Evolutionary conservation across 495 filamentous ascomycete species (phyloP).

Genomic region (Podospora conica): DNA sequence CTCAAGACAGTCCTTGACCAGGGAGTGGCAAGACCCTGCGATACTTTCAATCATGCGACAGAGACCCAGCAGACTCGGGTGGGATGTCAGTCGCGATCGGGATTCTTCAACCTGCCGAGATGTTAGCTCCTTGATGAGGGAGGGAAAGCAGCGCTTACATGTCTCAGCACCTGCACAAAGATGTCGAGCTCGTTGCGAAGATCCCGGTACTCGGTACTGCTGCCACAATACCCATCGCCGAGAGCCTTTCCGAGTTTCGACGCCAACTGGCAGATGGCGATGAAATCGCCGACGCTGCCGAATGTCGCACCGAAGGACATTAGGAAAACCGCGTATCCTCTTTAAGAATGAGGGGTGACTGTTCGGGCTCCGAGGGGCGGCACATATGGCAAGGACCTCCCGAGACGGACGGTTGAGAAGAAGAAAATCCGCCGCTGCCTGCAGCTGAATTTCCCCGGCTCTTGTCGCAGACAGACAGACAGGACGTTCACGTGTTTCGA

Average conservation of each 20-base stretch:
- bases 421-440: background rate
- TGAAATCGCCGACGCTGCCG: background rate
- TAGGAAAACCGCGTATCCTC: background rate
- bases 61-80: background rate
- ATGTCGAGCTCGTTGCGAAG: background rate
- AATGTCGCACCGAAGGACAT: background rate
- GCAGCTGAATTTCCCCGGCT: background rate
- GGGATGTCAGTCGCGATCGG: background rate
- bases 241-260: background rate
- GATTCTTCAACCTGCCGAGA: background rate
- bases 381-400: background rate
- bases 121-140: background rate
- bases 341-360: background rate
- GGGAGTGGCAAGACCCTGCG: background rate
- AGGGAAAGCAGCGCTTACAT: background rate
- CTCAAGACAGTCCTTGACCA: background rate
- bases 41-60: background rate
- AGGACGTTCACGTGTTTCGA: background rate
- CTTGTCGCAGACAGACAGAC: background rate
- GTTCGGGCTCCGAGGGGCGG: background rate
- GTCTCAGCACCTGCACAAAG: background rate
- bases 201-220: conserved; percentile 1
- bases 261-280: background rate
- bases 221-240: background rate
- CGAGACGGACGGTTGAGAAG: too few relatives aligned